Evolutionary conservation across 768 basidiomycete genomes (phyloP).

Genomic region (Leccinum rimulosum): DNA sequence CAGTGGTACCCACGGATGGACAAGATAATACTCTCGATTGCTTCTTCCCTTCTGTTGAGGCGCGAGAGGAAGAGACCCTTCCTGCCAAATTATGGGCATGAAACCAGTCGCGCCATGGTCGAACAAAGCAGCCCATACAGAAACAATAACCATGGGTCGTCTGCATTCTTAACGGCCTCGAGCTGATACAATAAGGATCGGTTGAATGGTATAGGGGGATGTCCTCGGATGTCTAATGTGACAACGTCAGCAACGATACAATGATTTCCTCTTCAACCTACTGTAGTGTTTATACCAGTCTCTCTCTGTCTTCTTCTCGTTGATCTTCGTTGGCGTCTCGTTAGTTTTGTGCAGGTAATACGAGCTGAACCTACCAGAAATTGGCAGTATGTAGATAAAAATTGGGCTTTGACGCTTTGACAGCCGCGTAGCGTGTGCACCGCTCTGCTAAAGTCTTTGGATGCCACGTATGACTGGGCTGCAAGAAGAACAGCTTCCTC

Average conservation of each 20-base stretch:
- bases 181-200: constrained; percentile 55
- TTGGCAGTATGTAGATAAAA: constrained; percentile 75
- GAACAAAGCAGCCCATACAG: constrained; percentile 44
- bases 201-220: constrained; percentile 68
- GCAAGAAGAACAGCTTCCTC: constrained; percentile 75
- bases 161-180: constrained; percentile 50
- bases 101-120: background rate
- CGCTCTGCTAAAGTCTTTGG: constrained; percentile 76
- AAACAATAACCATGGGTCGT: constrained; percentile 83
- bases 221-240: constrained; percentile 60
- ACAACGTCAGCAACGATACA: constrained; percentile 1
- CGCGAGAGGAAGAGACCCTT: constrained; percentile 83
- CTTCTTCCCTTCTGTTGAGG: constrained; percentile 76
- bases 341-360: constrained; percentile 6
- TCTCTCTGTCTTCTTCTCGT: constrained; percentile 78
- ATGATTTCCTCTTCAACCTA: constrained; percentile 33
- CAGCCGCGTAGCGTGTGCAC: constrained; percentile 63
- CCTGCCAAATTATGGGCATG: constrained; percentile 38
- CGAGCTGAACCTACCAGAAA: constrained; percentile 67
- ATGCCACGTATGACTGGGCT: constrained; percentile 71
- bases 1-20: constrained; percentile 81
- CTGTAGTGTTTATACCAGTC: constrained; percentile 85
- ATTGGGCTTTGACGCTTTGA: constrained; percentile 68
- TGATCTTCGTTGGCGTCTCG: constrained; percentile 48
- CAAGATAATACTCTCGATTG: constrained; percentile 74